phyloP scores from a whole-genome alignment of 768 basidiomycete species.

The Chiua virens region DNA sequence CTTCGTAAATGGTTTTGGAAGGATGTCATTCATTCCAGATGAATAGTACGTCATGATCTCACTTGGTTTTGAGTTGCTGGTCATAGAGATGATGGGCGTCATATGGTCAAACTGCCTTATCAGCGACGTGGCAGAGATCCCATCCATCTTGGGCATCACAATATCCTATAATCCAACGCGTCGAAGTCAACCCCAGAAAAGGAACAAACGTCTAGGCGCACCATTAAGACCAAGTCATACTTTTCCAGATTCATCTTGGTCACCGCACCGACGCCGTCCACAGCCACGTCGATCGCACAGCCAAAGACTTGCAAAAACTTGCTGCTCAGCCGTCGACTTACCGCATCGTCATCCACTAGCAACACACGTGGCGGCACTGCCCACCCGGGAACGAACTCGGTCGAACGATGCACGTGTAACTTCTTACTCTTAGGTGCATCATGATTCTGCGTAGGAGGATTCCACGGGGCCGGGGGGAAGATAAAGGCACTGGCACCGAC shows the following conservation, averaged over 20 bases:
- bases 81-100: slow-evolving; percentile 99
- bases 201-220: slow-evolving; percentile 33
- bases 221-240: slow-evolving; percentile 96
- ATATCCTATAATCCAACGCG: slow-evolving; percentile 63
- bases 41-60: slow-evolving; percentile 82
- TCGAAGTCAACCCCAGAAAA: background rate
- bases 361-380: slow-evolving; percentile 88
- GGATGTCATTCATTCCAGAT: slow-evolving; percentile 88
- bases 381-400: slow-evolving; percentile 87
- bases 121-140: slow-evolving; percentile 86
- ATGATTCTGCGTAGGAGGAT: no score
- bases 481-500: slow-evolving; percentile 4
- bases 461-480: no score
- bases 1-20: slow-evolving; percentile 97
- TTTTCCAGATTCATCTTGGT: slow-evolving; percentile 95
- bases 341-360: slow-evolving; percentile 94
- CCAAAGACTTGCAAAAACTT: slow-evolving; percentile 96
- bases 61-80: slow-evolving; percentile 88
- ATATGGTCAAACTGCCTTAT: slow-evolving; percentile 93
- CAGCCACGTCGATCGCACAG: slow-evolving; percentile 90
- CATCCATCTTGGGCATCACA: slow-evolving; percentile 88
- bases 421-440: no score
- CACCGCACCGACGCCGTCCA: slow-evolving; percentile 89
- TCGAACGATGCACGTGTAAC: slow-evolving; percentile 68
- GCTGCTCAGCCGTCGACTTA: slow-evolving; percentile 82